Percentiles rank a stretch among this genome's conserved stretches.
These are phyloP conservation scores for Scenedesmus sp. DNA, from an alignment of 163 green algal species.

Conservation along the genomic window DNA sequence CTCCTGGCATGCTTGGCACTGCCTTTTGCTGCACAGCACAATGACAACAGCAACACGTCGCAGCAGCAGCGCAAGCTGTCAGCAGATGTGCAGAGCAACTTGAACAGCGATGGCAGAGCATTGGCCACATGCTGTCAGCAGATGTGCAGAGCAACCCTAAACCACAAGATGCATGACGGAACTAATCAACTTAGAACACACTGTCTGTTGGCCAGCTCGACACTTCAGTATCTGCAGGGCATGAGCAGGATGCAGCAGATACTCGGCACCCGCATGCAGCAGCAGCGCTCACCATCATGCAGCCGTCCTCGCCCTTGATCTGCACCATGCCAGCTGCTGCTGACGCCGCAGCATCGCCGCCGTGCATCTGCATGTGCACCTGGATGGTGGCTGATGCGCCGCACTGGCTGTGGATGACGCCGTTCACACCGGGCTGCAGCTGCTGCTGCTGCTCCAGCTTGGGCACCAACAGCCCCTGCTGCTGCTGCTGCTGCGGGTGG, in stretches of 20 bases:
- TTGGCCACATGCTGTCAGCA: not conserved
- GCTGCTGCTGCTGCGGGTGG: constrained; percentile 33
- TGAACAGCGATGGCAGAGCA: not conserved
- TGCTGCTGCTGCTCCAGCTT: constrained; percentile 27
- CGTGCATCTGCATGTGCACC: constrained; percentile 14
- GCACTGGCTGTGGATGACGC: constrained; percentile 31
- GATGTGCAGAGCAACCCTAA: not conserved
- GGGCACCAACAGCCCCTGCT: not conserved
- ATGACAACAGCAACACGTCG: not conserved
- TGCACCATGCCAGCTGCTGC: constrained; percentile 21
- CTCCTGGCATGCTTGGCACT: constrained; percentile 20
- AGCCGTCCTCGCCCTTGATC: constrained; percentile 24
- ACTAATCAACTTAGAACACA: too few species aligned
- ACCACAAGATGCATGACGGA: not conserved
- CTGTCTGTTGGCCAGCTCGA: not conserved
- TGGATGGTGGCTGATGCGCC: constrained; percentile 29
- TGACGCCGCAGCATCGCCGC: not conserved
- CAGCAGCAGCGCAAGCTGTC: not conserved
- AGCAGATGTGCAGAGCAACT: not conserved
- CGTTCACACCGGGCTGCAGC: constrained; percentile 16
- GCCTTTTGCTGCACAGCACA: constrained; percentile 37
- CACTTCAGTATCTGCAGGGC: too few species aligned
- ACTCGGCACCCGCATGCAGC: not conserved
- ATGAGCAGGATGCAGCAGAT: not conserved
- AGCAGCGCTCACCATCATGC: constrained; percentile 31